Evolutionary conservation across 2,329 filamentous ascomycete genomes (phyloP).

Genomic region (Penicillium olsonii): DNA sequence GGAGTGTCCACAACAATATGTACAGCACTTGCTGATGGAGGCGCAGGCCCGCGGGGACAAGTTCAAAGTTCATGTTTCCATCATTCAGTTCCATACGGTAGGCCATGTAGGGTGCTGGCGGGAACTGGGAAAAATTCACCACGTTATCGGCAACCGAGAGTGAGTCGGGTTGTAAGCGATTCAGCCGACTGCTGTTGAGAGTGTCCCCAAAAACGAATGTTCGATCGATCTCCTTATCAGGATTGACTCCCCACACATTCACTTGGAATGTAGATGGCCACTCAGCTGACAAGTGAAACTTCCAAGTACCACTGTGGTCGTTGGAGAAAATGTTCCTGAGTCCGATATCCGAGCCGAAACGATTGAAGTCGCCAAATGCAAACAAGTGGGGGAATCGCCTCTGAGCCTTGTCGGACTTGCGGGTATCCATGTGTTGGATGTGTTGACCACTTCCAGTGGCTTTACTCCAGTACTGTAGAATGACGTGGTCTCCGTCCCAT

Average conservation of each 20-base stretch:
- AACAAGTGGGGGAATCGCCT: slow-evolving; percentile 65
- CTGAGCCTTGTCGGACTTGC: slow-evolving; percentile 38
- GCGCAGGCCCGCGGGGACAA: slow-evolving; percentile 53
- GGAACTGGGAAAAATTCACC: slow-evolving; percentile 54
- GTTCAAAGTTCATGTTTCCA: slow-evolving; percentile 48
- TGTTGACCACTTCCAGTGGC: slow-evolving; percentile 61
- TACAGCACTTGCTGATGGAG: slow-evolving; percentile 54
- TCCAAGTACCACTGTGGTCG: slow-evolving; percentile 50
- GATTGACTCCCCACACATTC: slow-evolving; percentile 64
- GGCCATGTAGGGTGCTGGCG: slow-evolving; percentile 53
- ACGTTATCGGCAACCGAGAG: slow-evolving; percentile 47
- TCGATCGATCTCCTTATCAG: slow-evolving; percentile 58
- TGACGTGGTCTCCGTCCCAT: slow-evolving; percentile 64
- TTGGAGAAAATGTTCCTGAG: slow-evolving; percentile 54
- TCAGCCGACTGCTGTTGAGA: slow-evolving; percentile 57
- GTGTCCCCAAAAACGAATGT: slow-evolving; percentile 60
- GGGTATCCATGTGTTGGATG: slow-evolving; percentile 59
- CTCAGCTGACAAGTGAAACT: slow-evolving; percentile 59
- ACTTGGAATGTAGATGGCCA: slow-evolving; percentile 60
- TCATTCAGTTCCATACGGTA: slow-evolving; percentile 57
- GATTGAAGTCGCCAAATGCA: slow-evolving; percentile 63
- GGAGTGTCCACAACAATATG: slow-evolving; percentile 53
- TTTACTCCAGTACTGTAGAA: slow-evolving; percentile 64
- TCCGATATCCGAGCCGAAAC: slow-evolving; percentile 64
- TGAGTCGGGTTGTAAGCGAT: slow-evolving; percentile 58